A percentile compares a stretch with the other conserved stretches of the same genome.
Evolutionary conservation across 441 rosid genomes (phyloP).

Genomic region (Breynia disticha): DNA sequence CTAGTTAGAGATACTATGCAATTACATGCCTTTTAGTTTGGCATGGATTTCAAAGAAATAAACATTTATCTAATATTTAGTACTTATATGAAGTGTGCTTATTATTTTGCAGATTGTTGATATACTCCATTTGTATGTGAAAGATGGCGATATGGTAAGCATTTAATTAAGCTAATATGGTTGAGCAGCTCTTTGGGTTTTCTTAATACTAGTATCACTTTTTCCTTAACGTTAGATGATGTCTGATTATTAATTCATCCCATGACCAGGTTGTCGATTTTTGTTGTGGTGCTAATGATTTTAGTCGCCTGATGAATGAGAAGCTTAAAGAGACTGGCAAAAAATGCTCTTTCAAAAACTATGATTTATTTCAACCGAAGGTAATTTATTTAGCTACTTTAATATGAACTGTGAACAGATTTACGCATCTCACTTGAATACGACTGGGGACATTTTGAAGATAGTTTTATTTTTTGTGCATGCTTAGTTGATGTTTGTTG

Average conservation of each 20-base stretch:
- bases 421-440: no score
- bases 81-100: slow-evolving; percentile 5
- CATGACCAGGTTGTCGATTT: slow-evolving; percentile 75
- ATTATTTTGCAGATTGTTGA: slow-evolving; percentile 63
- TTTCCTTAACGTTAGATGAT: slow-evolving; percentile 6
- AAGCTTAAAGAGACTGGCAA: slow-evolving; percentile 82
- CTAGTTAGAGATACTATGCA: no score
- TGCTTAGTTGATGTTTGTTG: no score
- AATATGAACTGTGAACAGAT: no score
- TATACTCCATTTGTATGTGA: slow-evolving; percentile 72
- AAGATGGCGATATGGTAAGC: slow-evolving; percentile 81
- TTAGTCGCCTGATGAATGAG: slow-evolving; percentile 63
- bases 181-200: not conserved
- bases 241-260: slow-evolving; percentile 17
- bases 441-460: no score
- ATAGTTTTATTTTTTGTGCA: no score
- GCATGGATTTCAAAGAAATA: not conserved
- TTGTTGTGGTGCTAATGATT: slow-evolving; percentile 96
- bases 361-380: slow-evolving; percentile 69
- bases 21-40: no score
- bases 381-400: slow-evolving; percentile 20
- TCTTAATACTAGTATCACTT: not conserved
- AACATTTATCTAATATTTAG: not conserved
- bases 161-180: slow-evolving; percentile 2
- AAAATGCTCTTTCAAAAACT: slow-evolving; percentile 73